Conservation (phyloP, 306 rosid genomes). For the Heteromeles arbutifolia region DNA sequence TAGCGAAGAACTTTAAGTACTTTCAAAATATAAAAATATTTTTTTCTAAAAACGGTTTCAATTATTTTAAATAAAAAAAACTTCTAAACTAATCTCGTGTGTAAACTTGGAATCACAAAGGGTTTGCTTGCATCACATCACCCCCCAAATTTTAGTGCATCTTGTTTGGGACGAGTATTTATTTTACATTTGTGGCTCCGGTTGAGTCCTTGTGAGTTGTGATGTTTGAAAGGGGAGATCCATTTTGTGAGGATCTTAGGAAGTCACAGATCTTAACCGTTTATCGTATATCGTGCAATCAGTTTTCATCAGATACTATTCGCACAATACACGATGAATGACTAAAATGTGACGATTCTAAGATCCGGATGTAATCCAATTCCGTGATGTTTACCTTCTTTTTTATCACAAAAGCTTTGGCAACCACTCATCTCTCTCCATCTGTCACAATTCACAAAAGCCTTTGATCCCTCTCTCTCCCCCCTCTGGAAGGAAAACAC, state of each 20-base stretch:
- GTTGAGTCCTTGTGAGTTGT: background rate
- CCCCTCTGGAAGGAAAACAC: background rate
- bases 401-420: background rate
- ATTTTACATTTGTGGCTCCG: background rate
- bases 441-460: background rate
- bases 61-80: too few species aligned
- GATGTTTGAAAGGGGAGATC: background rate
- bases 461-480: background rate
- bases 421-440: background rate
- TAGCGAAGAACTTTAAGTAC: fast-evolving
- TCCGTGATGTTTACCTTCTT: background rate
- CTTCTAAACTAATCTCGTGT: background rate
- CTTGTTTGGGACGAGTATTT: background rate
- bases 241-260: too few species aligned
- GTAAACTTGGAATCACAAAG: background rate
- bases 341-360: fast-evolving
- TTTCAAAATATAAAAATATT: fast-evolving
- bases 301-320: too few species aligned
- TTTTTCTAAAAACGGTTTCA: too few species aligned
- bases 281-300: too few species aligned
- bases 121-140: background rate
- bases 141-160: background rate
- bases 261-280: too few species aligned
- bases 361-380: too few species aligned
- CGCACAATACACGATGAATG: too few species aligned